Percentiles rank a stretch among this genome's conserved stretches.
phyloP scores from a whole-genome alignment of 148 eudicot genomes.

The Camellia sinensis region DNA sequence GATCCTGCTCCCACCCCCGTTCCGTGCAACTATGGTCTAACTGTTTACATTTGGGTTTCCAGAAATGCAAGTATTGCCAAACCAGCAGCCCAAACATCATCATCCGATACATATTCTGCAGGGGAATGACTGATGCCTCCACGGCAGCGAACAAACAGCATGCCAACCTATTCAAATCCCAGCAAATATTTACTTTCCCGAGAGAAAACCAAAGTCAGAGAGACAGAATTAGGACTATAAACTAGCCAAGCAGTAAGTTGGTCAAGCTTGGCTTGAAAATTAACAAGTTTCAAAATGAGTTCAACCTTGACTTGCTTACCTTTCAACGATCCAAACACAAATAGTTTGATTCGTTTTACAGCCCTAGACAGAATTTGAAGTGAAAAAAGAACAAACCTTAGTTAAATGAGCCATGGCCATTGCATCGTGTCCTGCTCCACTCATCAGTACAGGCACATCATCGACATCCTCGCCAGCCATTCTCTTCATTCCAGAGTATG shows the following conservation, averaged over 20 bases:
- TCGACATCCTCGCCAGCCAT: constrained; percentile 54
- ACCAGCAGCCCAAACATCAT: constrained; percentile 95
- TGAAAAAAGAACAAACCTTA: constrained; percentile 43
- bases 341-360: no score
- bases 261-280: no score
- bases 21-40: neutral
- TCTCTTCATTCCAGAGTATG: constrained; percentile 54
- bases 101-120: constrained; percentile 77
- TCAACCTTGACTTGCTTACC: no score
- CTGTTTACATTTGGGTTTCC: constrained; percentile 52
- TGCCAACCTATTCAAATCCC: constrained; percentile 60
- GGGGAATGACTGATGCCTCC: constrained; percentile 99
- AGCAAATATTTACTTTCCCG: neutral
- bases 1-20: no score
- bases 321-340: no score
- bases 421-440: constrained; percentile 99
- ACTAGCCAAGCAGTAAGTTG: no score
- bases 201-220: no score
- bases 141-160: constrained; percentile 95
- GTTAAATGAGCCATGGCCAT: constrained; percentile 99
- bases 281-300: no score
- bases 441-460: constrained; percentile 83
- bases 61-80: constrained; percentile 70
- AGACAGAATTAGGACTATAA: no score
- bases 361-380: neutral